Evolutionary conservation across 345 rosid genomes (phyloP).

Genomic region (Syzygium grande): DNA sequence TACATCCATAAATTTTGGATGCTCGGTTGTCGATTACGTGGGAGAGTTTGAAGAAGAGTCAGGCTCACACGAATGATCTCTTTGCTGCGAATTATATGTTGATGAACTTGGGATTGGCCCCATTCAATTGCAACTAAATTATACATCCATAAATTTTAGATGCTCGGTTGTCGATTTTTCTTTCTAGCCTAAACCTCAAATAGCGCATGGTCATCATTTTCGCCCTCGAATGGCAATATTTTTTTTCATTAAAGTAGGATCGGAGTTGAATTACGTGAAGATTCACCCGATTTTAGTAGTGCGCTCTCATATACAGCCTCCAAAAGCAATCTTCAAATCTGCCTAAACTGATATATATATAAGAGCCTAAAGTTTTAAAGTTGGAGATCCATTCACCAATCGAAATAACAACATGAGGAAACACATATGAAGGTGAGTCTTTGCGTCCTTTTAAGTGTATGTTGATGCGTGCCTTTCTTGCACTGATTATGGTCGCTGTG

Average conservation of each 20-base stretch:
- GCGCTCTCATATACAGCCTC: not conserved
- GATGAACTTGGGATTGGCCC: no score
- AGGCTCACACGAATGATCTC: constrained; percentile 22
- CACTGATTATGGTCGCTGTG: not conserved
- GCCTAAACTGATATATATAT: not conserved
- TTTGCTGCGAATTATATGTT: constrained; percentile 26
- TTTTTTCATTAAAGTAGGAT: not conserved
- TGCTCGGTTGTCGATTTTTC: not conserved
- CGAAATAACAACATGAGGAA: no score
- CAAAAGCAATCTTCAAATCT: not conserved
- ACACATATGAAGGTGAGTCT: no score
- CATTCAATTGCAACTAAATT: not conserved
- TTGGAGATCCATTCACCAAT: no score
- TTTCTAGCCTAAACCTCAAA: no score
- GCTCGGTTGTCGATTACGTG: not conserved
- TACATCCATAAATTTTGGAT: not conserved
- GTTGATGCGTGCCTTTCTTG: not conserved
- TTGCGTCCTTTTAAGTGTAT: no score
- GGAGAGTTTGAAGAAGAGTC: constrained; percentile 23
- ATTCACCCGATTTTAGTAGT: not conserved
- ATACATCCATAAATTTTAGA: not conserved
- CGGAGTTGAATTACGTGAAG: not conserved
- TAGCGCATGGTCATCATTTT: not conserved
- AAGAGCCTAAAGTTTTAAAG: no score
- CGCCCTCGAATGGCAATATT: not conserved